phyloP scores from a whole-genome alignment of 23 red algal genomes.

The Gracilaria gracilis region DNA sequence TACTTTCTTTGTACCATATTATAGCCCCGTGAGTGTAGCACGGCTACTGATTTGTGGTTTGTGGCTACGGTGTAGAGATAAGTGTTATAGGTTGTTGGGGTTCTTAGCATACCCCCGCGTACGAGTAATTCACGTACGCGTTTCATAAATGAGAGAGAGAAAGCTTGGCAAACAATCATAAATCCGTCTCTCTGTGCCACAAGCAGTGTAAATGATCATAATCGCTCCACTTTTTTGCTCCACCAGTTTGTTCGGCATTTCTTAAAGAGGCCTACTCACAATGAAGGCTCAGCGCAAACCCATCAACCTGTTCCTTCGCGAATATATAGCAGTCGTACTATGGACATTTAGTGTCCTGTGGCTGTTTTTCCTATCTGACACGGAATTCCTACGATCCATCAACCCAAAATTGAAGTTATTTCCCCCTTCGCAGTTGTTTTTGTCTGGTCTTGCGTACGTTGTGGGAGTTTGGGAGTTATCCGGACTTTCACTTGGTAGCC shows the following conservation, averaged over 20 bases:
- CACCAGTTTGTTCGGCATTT: not conserved
- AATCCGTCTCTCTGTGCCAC: not conserved
- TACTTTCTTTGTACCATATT: no score
- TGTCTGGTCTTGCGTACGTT: slow-evolving; percentile 19
- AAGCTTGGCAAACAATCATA: no score
- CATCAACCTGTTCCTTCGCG: slow-evolving; percentile 17
- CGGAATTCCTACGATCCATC: slow-evolving; percentile 7
- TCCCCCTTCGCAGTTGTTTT: slow-evolving; percentile 39
- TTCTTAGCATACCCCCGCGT: no score
- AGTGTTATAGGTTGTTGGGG: no score
- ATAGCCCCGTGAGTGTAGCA: no score
- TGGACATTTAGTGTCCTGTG: not conserved
- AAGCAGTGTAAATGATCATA: not conserved
- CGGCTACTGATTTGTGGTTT: no score
- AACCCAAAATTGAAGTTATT: slow-evolving; percentile 8
- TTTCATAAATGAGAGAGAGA: no score
- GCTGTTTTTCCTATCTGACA: slow-evolving; percentile 22
- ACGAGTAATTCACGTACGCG: no score
- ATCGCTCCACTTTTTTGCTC: not conserved
- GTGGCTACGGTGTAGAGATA: no score
- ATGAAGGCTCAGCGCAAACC: not conserved
- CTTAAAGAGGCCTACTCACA: not conserved
- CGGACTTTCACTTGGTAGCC: slow-evolving; percentile 36
- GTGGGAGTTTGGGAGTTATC: slow-evolving; percentile 69
- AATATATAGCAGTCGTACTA: slow-evolving; percentile 20